Evolutionary conservation across 2,329 filamentous ascomycete genomes (phyloP), one percentile per base, ranked within the genome.

Genomic region (Verticillium isaacii): DNA sequence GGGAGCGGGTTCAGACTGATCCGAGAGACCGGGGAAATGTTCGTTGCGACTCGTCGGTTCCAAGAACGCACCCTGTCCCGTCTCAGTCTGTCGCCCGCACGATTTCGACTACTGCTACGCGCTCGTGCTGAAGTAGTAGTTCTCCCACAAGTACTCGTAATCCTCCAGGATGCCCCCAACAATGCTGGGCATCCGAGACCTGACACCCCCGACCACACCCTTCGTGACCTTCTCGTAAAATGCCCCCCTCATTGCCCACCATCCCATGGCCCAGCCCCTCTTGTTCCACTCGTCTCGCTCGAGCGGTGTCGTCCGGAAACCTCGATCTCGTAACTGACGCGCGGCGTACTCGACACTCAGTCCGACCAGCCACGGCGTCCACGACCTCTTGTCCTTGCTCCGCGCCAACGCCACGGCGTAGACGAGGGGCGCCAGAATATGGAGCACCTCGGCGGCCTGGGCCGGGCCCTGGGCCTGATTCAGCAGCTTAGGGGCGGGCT

Each of bases 91-190:
- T n/a, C 9, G 19, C 37, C 32, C 29, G 41, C 62, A 23, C n/a
- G 17, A 9, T 3, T 19, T 19, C 19, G 45, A 23, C n/a, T 14
- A 11, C 25, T 25, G 64, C 69, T 66, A 77, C 32, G 74, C 72
- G 61, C 82, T 85, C 39, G 85, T 86, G 73, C 84, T 86, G 75
- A 98, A 99, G 77, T 98, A 96, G 75, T 97, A 98, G 69, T 96
- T 93, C 77, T 97, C 93, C 95, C 95, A 99, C 36, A 99, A 81
- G 74, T 96, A 98, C 75, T 97, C 92, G 73, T 99, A 99, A 74
- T 99, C 95, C 73, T 97, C 93, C 65, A 98, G 77, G 56, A 99
- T 89, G 62, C 91, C 92, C 9, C 89, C 90, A 29, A 97, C 82
- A 72, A 99, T 85, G 66, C 90, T 88, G 56, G 96, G 85, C 75